Base-by-base conservation (phyloP, 2,329 filamentous ascomycete species). In the Dichotomopilus funicola region DNA sequence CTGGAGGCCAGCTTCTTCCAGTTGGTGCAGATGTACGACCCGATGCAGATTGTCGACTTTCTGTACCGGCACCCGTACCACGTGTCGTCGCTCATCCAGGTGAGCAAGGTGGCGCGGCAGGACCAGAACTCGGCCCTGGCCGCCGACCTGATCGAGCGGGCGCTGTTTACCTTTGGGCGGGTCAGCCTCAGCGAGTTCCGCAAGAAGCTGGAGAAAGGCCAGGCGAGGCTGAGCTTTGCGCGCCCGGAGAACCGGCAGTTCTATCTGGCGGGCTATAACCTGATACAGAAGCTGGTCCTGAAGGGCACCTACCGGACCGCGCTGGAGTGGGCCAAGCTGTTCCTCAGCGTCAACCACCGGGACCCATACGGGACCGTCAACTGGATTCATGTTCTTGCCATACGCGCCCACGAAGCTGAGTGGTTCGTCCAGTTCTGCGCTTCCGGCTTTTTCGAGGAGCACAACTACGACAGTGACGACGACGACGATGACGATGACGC, bases 241-340 rank as follows among this genome's bases (percentile, higher is more conserved):
- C 78, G 89, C 40, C 86, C 87, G 0, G 91, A 95, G 69, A 97
- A 97, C 69, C 81, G 94, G 44, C 92, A 97, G 69, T 85, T 99
- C 61, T 96, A 89, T 85, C 82, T 97, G 38, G 88, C 90, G 1
- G 88, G 86, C 7, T 95, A 91, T 76, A 85, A 91, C 62, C 96
- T 96, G 65, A 86, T 97, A 64, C 83, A 82, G 63, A 94, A 89
- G 62, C 76, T 99, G 27, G 80, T 90, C 12, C 85, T 90, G 72
- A 92, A 95, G 64, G 91, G 91, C n/a, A 96, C 92, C 1, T 96
- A 90, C 77, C 81, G 91, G 47, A 97, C 94, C 0, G 90, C 91
- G 0, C 83, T 95, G 48, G 94, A 97, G 70, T 99, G 94, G 91
- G 82, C 89, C 6, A 96, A 94, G 72, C 73, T 97, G 5, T 75